Percentiles rank a stretch among this genome's conserved stretches.
phyloP scores from a whole-genome alignment of 345 rosid species.

The Erysimum cheiranthoides region DNA sequence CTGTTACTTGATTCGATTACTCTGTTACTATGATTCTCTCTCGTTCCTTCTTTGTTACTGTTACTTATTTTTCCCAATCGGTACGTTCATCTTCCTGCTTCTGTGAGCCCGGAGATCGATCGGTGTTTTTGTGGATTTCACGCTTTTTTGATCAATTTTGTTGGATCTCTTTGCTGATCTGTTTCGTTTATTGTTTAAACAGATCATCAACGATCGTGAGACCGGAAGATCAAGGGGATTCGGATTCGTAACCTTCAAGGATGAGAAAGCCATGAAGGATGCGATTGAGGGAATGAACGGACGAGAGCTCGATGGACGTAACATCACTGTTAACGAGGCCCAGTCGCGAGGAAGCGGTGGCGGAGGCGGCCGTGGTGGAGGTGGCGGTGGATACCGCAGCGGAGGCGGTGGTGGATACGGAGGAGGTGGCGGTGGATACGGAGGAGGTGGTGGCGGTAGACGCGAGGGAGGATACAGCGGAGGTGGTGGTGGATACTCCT shows the following conservation, averaged over 20 bases:
- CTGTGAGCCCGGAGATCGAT: constrained; percentile 75
- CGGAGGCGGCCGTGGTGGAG: constrained; percentile 51
- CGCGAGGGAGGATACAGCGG: constrained; percentile 24
- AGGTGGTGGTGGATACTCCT: constrained; percentile 37
- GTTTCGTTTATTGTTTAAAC: not conserved
- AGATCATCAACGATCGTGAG: constrained; percentile 93
- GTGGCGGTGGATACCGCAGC: constrained; percentile 51
- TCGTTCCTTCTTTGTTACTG: constrained; percentile 60
- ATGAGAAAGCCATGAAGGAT: constrained; percentile 85
- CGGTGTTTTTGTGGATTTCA: constrained; percentile 39
- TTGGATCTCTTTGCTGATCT: not conserved
- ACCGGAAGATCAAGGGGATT: constrained; percentile 92
- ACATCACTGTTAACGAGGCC: constrained; percentile 88
- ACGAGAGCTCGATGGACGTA: constrained; percentile 81
- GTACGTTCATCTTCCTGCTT: constrained; percentile 94
- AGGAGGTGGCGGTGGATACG: constrained; percentile 34
- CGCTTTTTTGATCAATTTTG: not conserved
- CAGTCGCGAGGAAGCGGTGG: constrained; percentile 73
- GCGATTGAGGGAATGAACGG: constrained; percentile 96
- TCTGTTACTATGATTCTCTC: constrained; percentile 49
- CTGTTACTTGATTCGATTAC: constrained; percentile 67
- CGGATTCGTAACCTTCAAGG: constrained; percentile 84
- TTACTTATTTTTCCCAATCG: constrained; percentile 66
- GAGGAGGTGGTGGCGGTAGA: constrained; percentile 27
- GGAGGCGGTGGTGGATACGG: constrained; percentile 45